phyloP scores from a whole-genome alignment of 140 eudicot genomes.

The Flaveria floridana region DNA sequence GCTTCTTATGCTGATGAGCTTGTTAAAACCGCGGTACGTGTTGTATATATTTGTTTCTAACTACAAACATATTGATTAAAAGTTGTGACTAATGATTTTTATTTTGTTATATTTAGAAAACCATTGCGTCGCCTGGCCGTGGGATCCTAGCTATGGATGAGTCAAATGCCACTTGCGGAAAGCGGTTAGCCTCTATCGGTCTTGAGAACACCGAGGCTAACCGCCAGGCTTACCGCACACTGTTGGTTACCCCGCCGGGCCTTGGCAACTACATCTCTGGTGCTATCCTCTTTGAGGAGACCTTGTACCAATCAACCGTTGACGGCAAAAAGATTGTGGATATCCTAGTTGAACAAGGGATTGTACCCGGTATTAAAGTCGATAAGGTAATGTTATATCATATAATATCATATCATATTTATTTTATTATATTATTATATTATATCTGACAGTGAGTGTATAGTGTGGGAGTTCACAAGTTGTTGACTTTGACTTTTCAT shows the following conservation, averaged over 20 bases:
- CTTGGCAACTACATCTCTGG: slow-evolving; percentile 93
- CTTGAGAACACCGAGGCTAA: slow-evolving; percentile 95
- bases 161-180: slow-evolving; percentile 86
- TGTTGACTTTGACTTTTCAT: slow-evolving; percentile 17
- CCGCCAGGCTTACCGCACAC: slow-evolving; percentile 88
- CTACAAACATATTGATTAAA: neutral
- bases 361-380: slow-evolving; percentile 84
- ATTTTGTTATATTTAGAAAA: slow-evolving; percentile 51
- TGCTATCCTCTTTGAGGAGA: slow-evolving; percentile 93
- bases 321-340: slow-evolving; percentile 89
- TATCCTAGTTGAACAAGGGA: slow-evolving; percentile 68
- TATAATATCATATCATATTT: neutral
- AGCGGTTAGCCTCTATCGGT: slow-evolving; percentile 78
- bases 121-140: slow-evolving; percentile 85
- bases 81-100: neutral
- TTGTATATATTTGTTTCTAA: neutral
- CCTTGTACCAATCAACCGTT: slow-evolving; percentile 84
- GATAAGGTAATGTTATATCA: slow-evolving; percentile 61
- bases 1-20: slow-evolving; percentile 75
- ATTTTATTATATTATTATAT: neutral
- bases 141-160: slow-evolving; percentile 96
- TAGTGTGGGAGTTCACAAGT: neutral
- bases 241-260: slow-evolving; percentile 68
- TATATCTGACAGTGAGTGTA: neutral
- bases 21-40: slow-evolving; percentile 59